Evolutionary conservation across 1,284 basidiomycete species (phyloP).

Genomic region (Peniophora sp.): DNA sequence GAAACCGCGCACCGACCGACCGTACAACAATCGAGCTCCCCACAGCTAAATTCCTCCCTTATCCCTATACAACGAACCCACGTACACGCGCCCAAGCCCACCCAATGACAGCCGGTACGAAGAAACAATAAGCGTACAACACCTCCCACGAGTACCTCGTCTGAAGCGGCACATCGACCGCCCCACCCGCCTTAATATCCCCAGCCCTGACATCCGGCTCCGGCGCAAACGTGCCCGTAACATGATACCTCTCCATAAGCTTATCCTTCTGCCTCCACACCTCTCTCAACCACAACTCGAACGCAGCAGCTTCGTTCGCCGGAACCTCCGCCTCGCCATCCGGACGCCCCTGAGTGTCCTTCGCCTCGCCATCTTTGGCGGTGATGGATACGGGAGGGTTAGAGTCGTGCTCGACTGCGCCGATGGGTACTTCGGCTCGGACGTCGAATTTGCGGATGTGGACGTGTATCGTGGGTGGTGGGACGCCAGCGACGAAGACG

Average conservation of each 20-base stretch:
- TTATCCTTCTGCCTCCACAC: slow-evolving; percentile 84
- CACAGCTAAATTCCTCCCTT: no score
- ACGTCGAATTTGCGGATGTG: slow-evolving; percentile 78
- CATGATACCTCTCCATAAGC: slow-evolving; percentile 58
- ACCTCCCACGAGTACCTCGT: slow-evolving; percentile 46
- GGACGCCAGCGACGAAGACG: slow-evolving; percentile 76
- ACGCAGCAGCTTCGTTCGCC: slow-evolving; percentile 57
- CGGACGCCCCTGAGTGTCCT: slow-evolving; percentile 18
- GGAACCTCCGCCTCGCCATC: slow-evolving; percentile 54
- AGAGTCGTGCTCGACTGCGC: slow-evolving; percentile 14
- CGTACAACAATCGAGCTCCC: no score
- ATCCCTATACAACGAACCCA: no score
- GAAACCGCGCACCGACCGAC: no score
- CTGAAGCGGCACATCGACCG: slow-evolving; percentile 51
- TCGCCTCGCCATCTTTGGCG: slow-evolving; percentile 30
- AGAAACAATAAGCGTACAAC: slow-evolving; percentile 62
- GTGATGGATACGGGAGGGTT: slow-evolving; percentile 15
- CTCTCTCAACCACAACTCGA: slow-evolving; percentile 78
- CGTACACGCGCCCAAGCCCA: slow-evolving; percentile 42
- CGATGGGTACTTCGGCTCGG: slow-evolving; percentile 56
- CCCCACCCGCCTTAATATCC: slow-evolving; percentile 13
- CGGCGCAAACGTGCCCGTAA: slow-evolving; percentile 31
- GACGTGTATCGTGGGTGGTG: slow-evolving; percentile 83
- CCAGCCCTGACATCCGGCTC: background rate
- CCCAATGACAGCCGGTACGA: slow-evolving; percentile 48